Percentiles rank a stretch among this genome's conserved stretches.
phyloP scores from a whole-genome alignment of 495 filamentous ascomycete genomes.

The Penicillium manginii region DNA sequence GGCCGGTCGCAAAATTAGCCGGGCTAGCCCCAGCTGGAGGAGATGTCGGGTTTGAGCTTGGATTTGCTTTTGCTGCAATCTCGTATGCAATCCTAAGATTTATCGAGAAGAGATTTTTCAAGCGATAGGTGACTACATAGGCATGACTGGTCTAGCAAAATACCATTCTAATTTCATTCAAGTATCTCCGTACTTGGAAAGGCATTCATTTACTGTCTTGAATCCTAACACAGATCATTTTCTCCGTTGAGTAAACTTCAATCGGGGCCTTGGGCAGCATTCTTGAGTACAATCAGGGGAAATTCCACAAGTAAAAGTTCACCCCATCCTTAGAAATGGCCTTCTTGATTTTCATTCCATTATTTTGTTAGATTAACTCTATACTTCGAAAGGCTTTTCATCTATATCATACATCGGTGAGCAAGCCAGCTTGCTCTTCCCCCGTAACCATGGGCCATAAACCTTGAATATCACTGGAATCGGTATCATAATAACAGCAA shows the following conservation, averaged over 20 bases:
- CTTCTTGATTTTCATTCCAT: not conserved
- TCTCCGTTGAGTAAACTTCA: too few species aligned
- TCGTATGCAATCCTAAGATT: slow-evolving; percentile 39
- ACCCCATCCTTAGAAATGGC: not conserved
- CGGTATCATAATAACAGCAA: slow-evolving; percentile 71
- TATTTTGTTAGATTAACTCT: not conserved
- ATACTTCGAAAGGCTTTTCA: slow-evolving; percentile 14
- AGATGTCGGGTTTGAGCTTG: slow-evolving; percentile 63
- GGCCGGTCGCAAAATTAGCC: slow-evolving; percentile 51
- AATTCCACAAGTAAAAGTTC: too few species aligned
- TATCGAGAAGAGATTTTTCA: slow-evolving; percentile 14
- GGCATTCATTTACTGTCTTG: too few species aligned
- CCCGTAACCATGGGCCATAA: slow-evolving; percentile 36
- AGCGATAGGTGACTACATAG: not conserved
- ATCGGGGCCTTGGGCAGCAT: too few species aligned
- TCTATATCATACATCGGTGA: slow-evolving; percentile 11
- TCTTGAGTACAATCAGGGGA: too few species aligned
- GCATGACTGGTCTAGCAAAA: not conserved
- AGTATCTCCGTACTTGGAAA: too few species aligned
- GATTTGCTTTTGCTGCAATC: slow-evolving; percentile 49
- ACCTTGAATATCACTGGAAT: slow-evolving; percentile 58
- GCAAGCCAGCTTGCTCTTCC: slow-evolving; percentile 33
- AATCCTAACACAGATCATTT: too few species aligned
- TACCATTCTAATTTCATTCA: not conserved
- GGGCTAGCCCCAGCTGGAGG: slow-evolving; percentile 40